A percentile compares a stretch with the other conserved stretches of the same genome.
Evolutionary conservation across 2,329 filamentous ascomycete genomes (phyloP).

Genomic region (Stemphylium vesicarium): DNA sequence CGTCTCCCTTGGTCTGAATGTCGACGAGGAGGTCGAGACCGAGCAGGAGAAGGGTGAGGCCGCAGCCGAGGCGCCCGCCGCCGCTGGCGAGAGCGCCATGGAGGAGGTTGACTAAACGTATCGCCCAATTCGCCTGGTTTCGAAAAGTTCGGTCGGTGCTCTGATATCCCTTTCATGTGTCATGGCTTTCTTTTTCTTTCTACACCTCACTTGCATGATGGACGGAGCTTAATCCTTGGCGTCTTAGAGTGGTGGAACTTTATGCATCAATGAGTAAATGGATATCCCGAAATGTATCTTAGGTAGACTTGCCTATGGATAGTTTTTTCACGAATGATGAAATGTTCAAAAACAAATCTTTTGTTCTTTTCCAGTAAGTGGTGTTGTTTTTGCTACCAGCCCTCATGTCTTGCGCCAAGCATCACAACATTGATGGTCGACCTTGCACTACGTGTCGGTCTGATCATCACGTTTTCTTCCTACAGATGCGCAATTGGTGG

Average conservation of each 20-base stretch:
- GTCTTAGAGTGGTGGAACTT: slow-evolving; percentile 43
- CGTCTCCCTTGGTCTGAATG: slow-evolving; percentile 94
- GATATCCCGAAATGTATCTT: slow-evolving; percentile 44
- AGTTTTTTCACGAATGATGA: slow-evolving; percentile 41
- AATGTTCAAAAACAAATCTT: slow-evolving; percentile 31
- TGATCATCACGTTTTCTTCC: no score
- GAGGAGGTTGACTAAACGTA: slow-evolving; percentile 93
- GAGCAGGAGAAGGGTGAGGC: slow-evolving; percentile 60
- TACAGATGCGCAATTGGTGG: not conserved
- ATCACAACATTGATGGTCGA: not conserved
- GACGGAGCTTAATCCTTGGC: slow-evolving; percentile 38
- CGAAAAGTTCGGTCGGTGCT: slow-evolving; percentile 48
- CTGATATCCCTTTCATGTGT: slow-evolving; percentile 50
- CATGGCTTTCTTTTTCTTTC: slow-evolving; percentile 43
- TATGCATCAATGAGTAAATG: slow-evolving; percentile 45
- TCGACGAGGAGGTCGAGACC: slow-evolving; percentile 89
- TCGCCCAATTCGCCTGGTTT: slow-evolving; percentile 34
- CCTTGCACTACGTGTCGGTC: no score
- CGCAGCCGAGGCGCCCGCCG: slow-evolving; percentile 65
- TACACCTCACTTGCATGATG: slow-evolving; percentile 43
- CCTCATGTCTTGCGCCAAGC: not conserved
- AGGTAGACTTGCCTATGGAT: slow-evolving; percentile 40
- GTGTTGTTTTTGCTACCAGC: not conserved
- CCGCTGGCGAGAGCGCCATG: slow-evolving; percentile 90
- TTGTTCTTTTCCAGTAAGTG: not conserved